Evolutionary conservation across 106 monocot species (phyloP), one percentile per base, ranked within the genome.

Genomic region (Phalaenopsis aphrodite): DNA sequence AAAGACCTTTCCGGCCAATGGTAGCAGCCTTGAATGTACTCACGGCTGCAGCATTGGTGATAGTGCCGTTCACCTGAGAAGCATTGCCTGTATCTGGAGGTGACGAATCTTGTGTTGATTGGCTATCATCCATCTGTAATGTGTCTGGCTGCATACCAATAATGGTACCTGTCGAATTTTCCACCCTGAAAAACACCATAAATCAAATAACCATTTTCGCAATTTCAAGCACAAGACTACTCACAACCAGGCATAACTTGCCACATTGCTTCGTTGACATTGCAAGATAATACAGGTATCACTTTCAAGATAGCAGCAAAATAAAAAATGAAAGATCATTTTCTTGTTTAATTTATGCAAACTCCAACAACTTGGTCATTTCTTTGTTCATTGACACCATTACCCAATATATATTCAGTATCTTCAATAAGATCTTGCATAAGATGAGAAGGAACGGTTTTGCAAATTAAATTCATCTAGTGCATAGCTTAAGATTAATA

Each of bases 1-100:
- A 79, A 81, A 99, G 94, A 8, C 85, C 88, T 88, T 94, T 99
- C 41, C 86, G 89, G 81, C 84, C 83, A 56, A 82, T 24, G 11
- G 82, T 82, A 41, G 72, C 47, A 14, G 78, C 83, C 75, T 85
- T 94, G 71, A 89, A 74, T 8, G 84, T 88, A 75, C 79, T 68
- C 75, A 39, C 81, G 87, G 52, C 42, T 24, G 46, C n/a, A 80
- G 77, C 66, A 41, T 67, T 87, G 66, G 37, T 74, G 38, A 36
- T 21, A 52, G 72, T 42, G 65, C 41, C 76, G 15, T 30, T 52
- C 19, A 45, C 43, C 76, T 74, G 77, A 72, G 83, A 84, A 71
- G 49, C 73, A 8, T 57, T 83, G 55, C 79, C 71, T 16, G 74
- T 55, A 47, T 49, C 78, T n/a, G 64, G 56, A 74, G 79, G 41